phyloP scores from a whole-genome alignment of 2,329 filamentous ascomycete species.

The Ceratocystis papillata region DNA sequence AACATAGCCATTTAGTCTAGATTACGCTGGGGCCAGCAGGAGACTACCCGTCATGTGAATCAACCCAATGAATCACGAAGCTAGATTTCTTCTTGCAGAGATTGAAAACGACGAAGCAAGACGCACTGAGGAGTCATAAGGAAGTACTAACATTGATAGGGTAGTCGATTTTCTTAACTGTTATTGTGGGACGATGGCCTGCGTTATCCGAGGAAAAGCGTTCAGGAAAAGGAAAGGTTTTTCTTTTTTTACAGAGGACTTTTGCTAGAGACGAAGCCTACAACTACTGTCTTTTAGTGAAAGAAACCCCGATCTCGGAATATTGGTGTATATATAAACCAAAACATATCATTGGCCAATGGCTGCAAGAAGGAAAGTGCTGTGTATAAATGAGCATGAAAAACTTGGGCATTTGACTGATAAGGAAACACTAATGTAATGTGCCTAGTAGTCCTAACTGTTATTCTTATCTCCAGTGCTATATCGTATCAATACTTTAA shows the following conservation, averaged over 20 bases:
- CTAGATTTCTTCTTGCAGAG: background rate
- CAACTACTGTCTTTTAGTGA: background rate
- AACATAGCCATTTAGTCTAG: background rate
- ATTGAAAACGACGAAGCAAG: background rate
- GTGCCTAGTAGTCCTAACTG: background rate
- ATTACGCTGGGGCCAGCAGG: background rate
- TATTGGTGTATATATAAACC: background rate
- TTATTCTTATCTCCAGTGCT: background rate
- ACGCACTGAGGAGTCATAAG: slow-evolving; percentile 1
- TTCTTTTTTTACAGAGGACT: background rate
- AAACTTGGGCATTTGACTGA: background rate
- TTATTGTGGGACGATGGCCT: background rate
- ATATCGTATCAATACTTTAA: background rate
- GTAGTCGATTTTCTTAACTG: background rate
- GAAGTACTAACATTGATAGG: background rate
- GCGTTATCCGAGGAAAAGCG: background rate
- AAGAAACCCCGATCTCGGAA: background rate
- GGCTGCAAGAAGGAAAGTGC: background rate
- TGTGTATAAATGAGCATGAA: background rate
- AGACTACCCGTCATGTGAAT: background rate
- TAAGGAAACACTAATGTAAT: background rate
- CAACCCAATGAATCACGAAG: background rate
- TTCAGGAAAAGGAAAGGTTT: background rate
- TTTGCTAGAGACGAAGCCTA: background rate
- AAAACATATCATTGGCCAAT: background rate